Evolutionary conservation across 305 asterid species (phyloP), one percentile per base, ranked within the genome.

Genomic region (Rubia balearica): DNA sequence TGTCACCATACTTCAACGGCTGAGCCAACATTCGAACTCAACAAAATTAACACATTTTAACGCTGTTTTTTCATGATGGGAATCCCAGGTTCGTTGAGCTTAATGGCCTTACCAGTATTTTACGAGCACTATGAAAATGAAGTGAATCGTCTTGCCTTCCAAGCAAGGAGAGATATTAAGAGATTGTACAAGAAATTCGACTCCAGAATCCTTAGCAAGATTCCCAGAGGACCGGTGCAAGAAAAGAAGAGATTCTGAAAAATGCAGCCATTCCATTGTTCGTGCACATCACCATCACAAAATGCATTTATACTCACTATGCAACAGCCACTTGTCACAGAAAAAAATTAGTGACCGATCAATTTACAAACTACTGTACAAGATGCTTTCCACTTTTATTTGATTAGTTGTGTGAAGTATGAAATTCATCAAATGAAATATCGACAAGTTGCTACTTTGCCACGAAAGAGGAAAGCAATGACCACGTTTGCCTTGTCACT

Each of bases 211-310:
- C 84, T 92, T 11, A 82, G 81, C 84, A 93, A 89, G 96, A 93
- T 91, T 83, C 97, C 98, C 60, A 88, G 97, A 81, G 95, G 88
- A 61, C 97, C 96, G 12, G 74, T 82, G 42, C 90, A 86, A 81
- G 89, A 88, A 71, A 85, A 77, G 84, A 93, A 86, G 81, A 82
- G 72, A 73, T 83, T 68, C 84, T 89, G 73, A 87, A 13, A 49
- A 49, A 10, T 22, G 43, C 57, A 24, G 13, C 17, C 27, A 13
- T 14, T 30, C 33, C 33, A 30, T 30, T 30, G 33, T 30, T 30
- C 33, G 33, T 30, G 33, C 33, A 3, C 51, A 46, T 46, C 51
- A 46, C 16, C 16, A 46, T 49, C 21, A 49, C 16, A 7, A 49
- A 7, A 48, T 30, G 3, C 0, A 49, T 49, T n/a, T 19, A 51